A percentile compares a stretch with the other conserved stretches of the same genome.
Evolutionary conservation across 768 basidiomycete species (phyloP).

Genomic region (Tricholoma terreum): DNA sequence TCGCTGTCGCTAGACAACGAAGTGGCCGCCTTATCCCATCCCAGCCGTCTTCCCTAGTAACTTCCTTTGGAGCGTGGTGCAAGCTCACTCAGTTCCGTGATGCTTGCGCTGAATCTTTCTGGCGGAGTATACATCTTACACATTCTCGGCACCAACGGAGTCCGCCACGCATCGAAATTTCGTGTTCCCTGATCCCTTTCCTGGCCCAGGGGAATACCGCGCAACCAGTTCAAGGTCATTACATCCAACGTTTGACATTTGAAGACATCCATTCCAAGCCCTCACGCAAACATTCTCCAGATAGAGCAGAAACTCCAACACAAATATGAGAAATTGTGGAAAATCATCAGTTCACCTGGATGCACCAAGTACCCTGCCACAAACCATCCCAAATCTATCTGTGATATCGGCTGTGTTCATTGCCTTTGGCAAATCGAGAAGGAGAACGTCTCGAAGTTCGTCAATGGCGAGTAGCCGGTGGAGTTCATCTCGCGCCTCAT

Average conservation of each 20-base stretch:
- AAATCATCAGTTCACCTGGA: constrained; percentile 64
- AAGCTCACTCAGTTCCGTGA: too few species aligned
- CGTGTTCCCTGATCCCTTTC: neutral
- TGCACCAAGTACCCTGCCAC: constrained; percentile 96
- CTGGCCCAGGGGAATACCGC: constrained; percentile 38
- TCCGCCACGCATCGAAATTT: too few species aligned
- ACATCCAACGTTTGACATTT: constrained; percentile 82
- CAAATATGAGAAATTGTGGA: constrained; percentile 11
- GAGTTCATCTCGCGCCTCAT: constrained; percentile 97
- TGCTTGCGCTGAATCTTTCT: too few species aligned
- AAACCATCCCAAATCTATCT: constrained; percentile 97
- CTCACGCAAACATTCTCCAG: constrained; percentile 97
- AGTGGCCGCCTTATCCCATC: too few species aligned
- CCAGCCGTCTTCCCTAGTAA: too few species aligned
- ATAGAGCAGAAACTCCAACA: constrained; percentile 70
- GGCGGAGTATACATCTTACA: too few species aligned
- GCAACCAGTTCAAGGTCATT: constrained; percentile 25
- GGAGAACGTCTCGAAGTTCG: constrained; percentile 95
- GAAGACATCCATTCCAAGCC: constrained; percentile 95
- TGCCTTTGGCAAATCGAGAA: constrained; percentile 97
- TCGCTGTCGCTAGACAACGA: too few species aligned
- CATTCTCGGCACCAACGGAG: too few species aligned
- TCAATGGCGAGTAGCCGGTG: constrained; percentile 99
- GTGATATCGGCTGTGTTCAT: constrained; percentile 99
- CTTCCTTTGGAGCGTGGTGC: too few species aligned